Base-by-base conservation (phyloP, 345 rosid genomes). In the Gossypium mustelinum region DNA sequence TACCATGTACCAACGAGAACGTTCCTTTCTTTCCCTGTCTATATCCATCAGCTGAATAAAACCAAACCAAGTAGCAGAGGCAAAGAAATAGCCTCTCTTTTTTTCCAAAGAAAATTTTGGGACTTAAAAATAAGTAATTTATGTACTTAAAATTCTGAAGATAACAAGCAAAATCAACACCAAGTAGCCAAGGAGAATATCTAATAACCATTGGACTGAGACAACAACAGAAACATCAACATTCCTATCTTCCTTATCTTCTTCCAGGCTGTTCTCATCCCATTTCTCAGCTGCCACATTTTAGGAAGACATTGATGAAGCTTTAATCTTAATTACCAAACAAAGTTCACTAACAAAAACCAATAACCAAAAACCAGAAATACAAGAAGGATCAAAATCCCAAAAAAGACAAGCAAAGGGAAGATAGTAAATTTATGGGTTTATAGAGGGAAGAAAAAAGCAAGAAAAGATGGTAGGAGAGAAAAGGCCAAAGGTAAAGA, bases 171-270 rank as follows among this genome's bases (percentile, higher is more conserved):
- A 78, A 66, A 69, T 70, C 75, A 77, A 34, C 47, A 39, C 61
- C 74, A 70, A 41, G 20, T 11, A 11, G 64, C 66, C 73, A 78
- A 43, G 17, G 43, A 78, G 72, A 80, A 82, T 79, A 81, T 85
- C 79, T 76, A 78, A 84, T 76, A 77, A 80, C 78, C 77, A 79
- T 55, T 75, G 81, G 74, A 83, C 79, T 54, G 78, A 77, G 84
- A 48, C 76, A 64, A 56, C 60, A 16, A 34, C 12, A 62, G 47
- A 34, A 41, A 1, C 44, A 50, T 16, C 7, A 63, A 81, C 80
- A 76, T 73, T 74, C 64, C 69, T 73, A 80, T 80, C 83, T 82
- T 76, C 84, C 71, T 78, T 18, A 29, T 51, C 82, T 78, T 66
- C 63, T 78, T 68, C 68, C 65, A 58, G 68, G 43, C 73, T 29